These are phyloP conservation scores for Haplosporangium gracile DNA, from an alignment of 192 early-diverging fungal species.

Conservation along the genomic window DNA sequence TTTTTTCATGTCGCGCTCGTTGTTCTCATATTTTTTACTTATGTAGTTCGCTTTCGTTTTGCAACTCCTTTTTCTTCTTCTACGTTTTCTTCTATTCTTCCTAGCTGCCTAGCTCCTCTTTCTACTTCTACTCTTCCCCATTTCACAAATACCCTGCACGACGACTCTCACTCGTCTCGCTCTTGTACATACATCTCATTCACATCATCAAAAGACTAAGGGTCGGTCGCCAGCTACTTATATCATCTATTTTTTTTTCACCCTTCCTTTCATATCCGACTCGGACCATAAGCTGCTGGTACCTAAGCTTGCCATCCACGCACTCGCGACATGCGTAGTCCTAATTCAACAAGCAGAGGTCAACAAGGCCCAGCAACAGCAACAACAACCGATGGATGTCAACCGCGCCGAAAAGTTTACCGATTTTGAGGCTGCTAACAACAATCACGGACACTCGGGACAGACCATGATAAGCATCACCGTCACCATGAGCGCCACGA, in stretches of 20 bases:
- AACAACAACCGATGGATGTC: not conserved
- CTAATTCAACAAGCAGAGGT: conserved; percentile 2
- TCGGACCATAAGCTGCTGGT: not conserved
- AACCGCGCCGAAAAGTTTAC: not conserved
- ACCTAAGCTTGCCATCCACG: not conserved
- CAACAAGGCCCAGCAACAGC: not conserved
- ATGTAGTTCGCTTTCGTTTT: not conserved
- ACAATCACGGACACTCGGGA: not conserved
- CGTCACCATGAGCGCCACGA: not conserved
- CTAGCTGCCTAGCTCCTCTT: not conserved
- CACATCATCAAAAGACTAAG: not conserved
- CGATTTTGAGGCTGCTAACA: not conserved
- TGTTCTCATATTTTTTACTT: not conserved
- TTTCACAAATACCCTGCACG: not conserved
- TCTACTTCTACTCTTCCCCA: not conserved
- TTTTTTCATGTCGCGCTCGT: not conserved
- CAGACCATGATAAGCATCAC: not conserved
- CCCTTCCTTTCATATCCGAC: too few species aligned
- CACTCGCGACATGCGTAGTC: conserved; percentile 5
- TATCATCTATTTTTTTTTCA: not conserved
- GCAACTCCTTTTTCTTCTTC: not conserved
- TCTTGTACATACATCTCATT: not conserved
- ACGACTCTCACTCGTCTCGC: not conserved
- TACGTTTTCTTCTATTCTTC: not conserved
- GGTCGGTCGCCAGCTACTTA: too few species aligned